Percentiles rank a stretch among this genome's conserved stretches.
Conservation (phyloP, 768 basidiomycete genomes). For the Vishniacozyma victoriae region DNA sequence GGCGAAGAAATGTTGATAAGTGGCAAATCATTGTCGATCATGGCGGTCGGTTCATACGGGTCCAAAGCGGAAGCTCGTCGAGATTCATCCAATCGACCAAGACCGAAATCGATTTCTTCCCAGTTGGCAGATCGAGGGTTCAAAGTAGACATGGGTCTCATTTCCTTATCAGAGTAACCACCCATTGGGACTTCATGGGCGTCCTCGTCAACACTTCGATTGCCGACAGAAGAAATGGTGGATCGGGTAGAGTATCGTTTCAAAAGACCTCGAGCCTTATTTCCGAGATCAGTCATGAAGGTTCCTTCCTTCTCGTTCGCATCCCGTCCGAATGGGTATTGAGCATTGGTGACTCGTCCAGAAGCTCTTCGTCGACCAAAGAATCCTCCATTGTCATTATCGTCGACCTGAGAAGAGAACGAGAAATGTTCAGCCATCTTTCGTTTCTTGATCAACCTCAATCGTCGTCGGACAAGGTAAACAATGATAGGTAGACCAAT, state of each 20-base stretch:
- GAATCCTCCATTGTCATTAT: slow-evolving; percentile 14
- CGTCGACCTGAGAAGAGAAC: slow-evolving; percentile 28
- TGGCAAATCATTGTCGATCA: slow-evolving; percentile 2
- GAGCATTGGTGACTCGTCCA: slow-evolving; percentile 5
- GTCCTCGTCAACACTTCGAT: slow-evolving; percentile 3
- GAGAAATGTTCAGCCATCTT: slow-evolving; percentile 40
- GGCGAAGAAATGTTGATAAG: background rate
- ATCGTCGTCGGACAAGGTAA: slow-evolving; percentile 29
- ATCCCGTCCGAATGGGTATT: slow-evolving; percentile 34
- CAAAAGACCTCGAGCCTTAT: slow-evolving; percentile 13
- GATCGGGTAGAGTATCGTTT: slow-evolving; percentile 11
- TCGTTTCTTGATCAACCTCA: slow-evolving; percentile 33
- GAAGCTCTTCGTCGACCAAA: slow-evolving; percentile 2
- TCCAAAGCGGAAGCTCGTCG: slow-evolving; percentile 5
- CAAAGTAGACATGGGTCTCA: slow-evolving; percentile 13
- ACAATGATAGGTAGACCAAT: slow-evolving; percentile 30
- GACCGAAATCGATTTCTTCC: slow-evolving; percentile 48
- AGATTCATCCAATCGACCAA: slow-evolving; percentile 42
- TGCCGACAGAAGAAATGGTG: slow-evolving; percentile 1
- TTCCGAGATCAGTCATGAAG: slow-evolving; percentile 13
- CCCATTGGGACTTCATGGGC: slow-evolving; percentile 5
- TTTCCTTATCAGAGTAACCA: slow-evolving; percentile 12
- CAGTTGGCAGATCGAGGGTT: slow-evolving; percentile 31
- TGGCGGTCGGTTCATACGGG: too few species aligned
- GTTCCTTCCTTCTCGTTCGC: slow-evolving; percentile 35